Evolutionary conservation across 139 green algal genomes (phyloP).

Genomic region (Pseudopediastrum boryanum): DNA sequence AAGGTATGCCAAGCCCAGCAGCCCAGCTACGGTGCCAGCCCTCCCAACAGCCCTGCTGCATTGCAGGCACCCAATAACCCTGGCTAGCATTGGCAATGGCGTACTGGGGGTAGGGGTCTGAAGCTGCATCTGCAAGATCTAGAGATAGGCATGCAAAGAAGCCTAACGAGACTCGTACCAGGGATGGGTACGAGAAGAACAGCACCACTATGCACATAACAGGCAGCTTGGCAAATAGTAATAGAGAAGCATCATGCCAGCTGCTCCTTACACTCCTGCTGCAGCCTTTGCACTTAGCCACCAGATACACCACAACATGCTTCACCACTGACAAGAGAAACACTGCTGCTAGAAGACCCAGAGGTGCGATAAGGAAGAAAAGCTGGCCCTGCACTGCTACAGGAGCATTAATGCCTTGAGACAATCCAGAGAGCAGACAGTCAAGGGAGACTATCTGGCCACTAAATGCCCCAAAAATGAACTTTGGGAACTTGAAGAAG

Average conservation of each 20-base stretch:
- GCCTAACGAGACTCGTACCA: background rate
- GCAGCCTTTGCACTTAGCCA: background rate
- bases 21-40: background rate
- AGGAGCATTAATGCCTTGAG: background rate
- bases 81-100: background rate
- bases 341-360: background rate
- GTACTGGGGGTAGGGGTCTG: conserved; percentile 8
- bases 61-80: conserved; percentile 9
- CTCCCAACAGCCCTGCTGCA: background rate
- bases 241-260: no score
- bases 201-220: background rate
- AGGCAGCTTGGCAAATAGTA: background rate
- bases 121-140: background rate
- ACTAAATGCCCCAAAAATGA: background rate
- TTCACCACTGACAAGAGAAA: no score
- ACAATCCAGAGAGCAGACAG: background rate
- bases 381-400: background rate
- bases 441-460: background rate
- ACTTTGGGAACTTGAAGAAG: background rate
- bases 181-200: background rate
- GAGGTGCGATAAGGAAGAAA: background rate
- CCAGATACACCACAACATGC: background rate
- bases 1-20: background rate
- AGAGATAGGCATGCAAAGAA: conserved; percentile 5
- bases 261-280: background rate